These are phyloP conservation scores for Exophiala calicioides DNA, from an alignment of 2,329 filamentous ascomycete species.

Conservation along the genomic window DNA sequence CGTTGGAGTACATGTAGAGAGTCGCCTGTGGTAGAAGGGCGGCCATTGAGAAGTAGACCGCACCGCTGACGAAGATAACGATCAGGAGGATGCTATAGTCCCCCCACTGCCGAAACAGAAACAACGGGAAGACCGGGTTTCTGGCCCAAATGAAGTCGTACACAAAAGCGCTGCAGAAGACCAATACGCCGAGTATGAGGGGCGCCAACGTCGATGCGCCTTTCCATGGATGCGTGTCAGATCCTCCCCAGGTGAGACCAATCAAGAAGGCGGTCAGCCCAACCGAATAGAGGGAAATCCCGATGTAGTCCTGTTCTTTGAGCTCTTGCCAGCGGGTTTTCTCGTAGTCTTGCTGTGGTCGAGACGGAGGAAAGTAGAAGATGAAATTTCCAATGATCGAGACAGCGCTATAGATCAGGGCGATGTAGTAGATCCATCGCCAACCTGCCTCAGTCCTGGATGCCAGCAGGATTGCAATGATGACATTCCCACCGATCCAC, in stretches of 20 bases:
- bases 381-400: slow-evolving; percentile 40
- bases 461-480: too few relatives aligned
- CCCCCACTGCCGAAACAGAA: slow-evolving; percentile 3
- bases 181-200: slow-evolving; percentile 9
- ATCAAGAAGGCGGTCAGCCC: slow-evolving; percentile 12
- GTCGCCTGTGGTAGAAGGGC: slow-evolving; percentile 10
- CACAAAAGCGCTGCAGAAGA: slow-evolving; percentile 23
- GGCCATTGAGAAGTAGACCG: slow-evolving; percentile 11
- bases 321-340: slow-evolving; percentile 39
- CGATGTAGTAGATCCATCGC: slow-evolving; percentile 50
- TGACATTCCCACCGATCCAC: too few relatives aligned
- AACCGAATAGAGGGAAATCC: slow-evolving; percentile 7
- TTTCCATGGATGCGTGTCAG: slow-evolving; percentile 23
- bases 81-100: slow-evolving; percentile 10
- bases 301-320: slow-evolving; percentile 32
- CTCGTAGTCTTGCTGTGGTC: slow-evolving; percentile 41
- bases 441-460: too few relatives aligned
- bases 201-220: slow-evolving; percentile 9
- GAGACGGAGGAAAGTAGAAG: slow-evolving; percentile 53
- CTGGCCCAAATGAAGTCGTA: slow-evolving; percentile 43
- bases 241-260: slow-evolving; percentile 15
- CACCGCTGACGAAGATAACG: slow-evolving; percentile 12
- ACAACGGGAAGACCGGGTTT: slow-evolving; percentile 30
- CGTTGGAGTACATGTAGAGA: slow-evolving; percentile 15
- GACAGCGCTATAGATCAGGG: slow-evolving; percentile 7